Percentiles rank a stretch among this genome's conserved stretches.
Evolutionary conservation across 257 asterid species (phyloP).

Genomic region (Orobanche coerulescens): DNA sequence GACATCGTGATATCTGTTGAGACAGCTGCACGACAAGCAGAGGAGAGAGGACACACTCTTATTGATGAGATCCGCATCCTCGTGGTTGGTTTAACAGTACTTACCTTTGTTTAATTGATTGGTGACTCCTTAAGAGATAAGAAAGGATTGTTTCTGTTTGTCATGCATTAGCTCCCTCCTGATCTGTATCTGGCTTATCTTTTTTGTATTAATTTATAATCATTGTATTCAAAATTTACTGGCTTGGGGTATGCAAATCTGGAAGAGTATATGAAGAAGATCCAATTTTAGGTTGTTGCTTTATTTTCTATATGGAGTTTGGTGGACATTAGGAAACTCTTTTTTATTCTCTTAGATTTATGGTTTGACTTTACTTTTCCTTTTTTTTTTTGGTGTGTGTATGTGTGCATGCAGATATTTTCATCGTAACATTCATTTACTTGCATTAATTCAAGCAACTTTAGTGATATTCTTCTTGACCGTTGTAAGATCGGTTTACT

Average conservation of each 20-base stretch:
- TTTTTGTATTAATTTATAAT: background rate
- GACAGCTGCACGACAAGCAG: conserved; percentile 96
- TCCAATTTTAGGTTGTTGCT: conserved; percentile 1
- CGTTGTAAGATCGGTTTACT: background rate
- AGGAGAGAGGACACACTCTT: conserved; percentile 84
- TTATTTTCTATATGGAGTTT: background rate
- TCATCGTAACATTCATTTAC: background rate
- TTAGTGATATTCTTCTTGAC: background rate
- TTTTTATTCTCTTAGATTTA: too few species aligned
- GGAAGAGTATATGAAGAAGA: conserved; percentile 4
- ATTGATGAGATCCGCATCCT: conserved; percentile 94
- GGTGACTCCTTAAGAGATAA: background rate
- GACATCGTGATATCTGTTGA: conserved; percentile 91
- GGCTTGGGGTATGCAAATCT: background rate
- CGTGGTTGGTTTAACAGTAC: conserved; percentile 46
- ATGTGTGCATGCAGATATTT: background rate
- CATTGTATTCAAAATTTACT: background rate
- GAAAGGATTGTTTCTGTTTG: conserved; percentile 12
- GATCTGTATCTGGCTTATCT: conserved; percentile 16
- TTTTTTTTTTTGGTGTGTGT: too few species aligned
- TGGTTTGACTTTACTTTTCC: background rate
- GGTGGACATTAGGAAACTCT: too few species aligned
- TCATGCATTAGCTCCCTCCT: conserved; percentile 9
- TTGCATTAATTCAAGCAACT: background rate
- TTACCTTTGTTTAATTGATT: conserved; percentile 2